phyloP scores from a whole-genome alignment of 139 green algal genomes.

The Klebsormidium nitens region DNA sequence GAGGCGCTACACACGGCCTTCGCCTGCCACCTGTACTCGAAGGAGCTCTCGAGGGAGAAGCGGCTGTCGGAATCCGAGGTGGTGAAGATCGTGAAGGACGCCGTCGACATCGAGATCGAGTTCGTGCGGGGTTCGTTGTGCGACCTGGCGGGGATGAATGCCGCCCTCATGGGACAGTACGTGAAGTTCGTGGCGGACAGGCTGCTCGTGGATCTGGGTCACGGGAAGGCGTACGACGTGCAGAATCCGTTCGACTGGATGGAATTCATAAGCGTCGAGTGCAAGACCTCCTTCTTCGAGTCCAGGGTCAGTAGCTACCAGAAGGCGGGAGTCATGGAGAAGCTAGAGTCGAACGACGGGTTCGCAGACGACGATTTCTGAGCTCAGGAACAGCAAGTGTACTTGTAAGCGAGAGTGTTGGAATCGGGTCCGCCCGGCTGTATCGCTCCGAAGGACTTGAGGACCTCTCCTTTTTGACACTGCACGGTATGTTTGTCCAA shows the following conservation, averaged over 20 bases:
- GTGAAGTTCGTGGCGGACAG: slow-evolving; percentile 74
- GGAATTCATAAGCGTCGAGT: slow-evolving; percentile 85
- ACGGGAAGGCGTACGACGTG: slow-evolving; percentile 70
- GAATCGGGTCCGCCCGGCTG: too few species aligned
- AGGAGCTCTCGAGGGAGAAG: slow-evolving; percentile 45
- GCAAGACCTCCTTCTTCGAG: slow-evolving; percentile 96
- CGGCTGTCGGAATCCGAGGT: slow-evolving; percentile 41
- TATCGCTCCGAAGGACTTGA: too few species aligned
- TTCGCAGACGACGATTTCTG: too few species aligned
- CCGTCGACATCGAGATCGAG: slow-evolving; percentile 63
- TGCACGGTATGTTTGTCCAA: too few species aligned
- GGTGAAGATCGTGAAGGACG: slow-evolving; percentile 53
- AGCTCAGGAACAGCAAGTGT: too few species aligned
- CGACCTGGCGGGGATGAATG: slow-evolving; percentile 72
- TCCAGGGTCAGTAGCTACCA: slow-evolving; percentile 91
- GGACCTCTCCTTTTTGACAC: too few species aligned
- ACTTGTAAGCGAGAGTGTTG: too few species aligned
- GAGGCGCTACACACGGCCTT: slow-evolving; percentile 76
- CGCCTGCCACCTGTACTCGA: slow-evolving; percentile 60
- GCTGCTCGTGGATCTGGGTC: slow-evolving; percentile 53
- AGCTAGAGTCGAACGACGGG: too few species aligned
- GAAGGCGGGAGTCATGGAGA: slow-evolving; percentile 77
- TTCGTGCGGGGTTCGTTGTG: slow-evolving; percentile 61
- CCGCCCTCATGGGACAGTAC: slow-evolving; percentile 62
- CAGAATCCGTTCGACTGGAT: slow-evolving; percentile 95